A percentile compares a stretch with the other conserved stretches of the same genome.
phyloP scores from a whole-genome alignment of 2,329 filamentous ascomycete genomes.

The Stemphylium beticola region DNA sequence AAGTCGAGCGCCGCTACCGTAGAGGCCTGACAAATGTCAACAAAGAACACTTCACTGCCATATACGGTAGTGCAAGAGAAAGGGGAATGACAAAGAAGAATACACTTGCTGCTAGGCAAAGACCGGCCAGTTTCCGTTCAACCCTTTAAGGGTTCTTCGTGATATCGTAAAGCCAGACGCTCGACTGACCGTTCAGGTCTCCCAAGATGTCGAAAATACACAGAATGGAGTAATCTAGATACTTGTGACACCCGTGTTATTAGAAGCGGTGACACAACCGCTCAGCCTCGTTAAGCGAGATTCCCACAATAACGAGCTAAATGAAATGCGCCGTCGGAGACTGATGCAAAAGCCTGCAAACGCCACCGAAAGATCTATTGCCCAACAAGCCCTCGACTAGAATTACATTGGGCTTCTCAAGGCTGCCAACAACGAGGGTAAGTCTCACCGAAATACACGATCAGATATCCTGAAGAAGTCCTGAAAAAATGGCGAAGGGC shows the following conservation, averaged over 20 bases:
- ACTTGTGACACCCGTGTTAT: conserved; percentile 23
- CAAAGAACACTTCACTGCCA: conserved; percentile 6
- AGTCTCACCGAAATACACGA: conserved; percentile 6
- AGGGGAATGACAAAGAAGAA: conserved; percentile 33
- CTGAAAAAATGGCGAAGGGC: neutral
- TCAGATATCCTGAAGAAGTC: conserved; percentile 3
- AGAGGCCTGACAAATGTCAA: neutral
- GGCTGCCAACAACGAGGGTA: conserved; percentile 35
- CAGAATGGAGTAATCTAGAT: conserved; percentile 19
- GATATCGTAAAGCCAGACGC: conserved; percentile 29
- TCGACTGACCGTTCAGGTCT: conserved; percentile 16
- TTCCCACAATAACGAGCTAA: conserved; percentile 13
- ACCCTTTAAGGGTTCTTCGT: conserved; percentile 24
- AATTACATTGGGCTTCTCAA: conserved; percentile 31
- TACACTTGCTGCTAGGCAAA: conserved; percentile 33
- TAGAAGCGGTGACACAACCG: conserved; percentile 24
- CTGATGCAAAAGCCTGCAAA: conserved; percentile 24
- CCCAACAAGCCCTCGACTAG: conserved; percentile 30
- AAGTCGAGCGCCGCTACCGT: neutral
- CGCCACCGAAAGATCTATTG: conserved; percentile 34
- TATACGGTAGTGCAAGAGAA: conserved; percentile 10
- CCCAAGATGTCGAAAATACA: conserved; percentile 13
- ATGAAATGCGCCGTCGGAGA: conserved; percentile 11
- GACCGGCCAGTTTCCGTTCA: conserved; percentile 34
- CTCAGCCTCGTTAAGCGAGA: conserved; percentile 21